A percentile compares a stretch with the other conserved stretches of the same genome.
Evolutionary conservation across 2,329 filamentous ascomycete genomes (phyloP).

Genomic region (Mycosphaerella sp.): DNA sequence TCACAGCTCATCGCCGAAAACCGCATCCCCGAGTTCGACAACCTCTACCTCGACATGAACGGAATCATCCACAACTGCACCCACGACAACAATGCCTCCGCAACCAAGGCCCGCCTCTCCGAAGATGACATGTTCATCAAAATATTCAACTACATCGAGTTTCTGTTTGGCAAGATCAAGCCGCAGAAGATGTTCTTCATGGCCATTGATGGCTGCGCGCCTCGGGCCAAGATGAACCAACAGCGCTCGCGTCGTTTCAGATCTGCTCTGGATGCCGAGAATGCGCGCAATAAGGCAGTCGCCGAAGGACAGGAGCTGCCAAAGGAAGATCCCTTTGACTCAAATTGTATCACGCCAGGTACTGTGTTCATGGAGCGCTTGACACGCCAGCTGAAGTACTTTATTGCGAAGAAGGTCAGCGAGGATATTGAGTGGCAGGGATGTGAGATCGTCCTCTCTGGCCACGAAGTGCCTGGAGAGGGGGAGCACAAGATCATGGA

Average conservation of each 20-base stretch:
- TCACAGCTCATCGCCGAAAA: conserved; percentile 98
- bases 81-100: conserved; percentile 91
- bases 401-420: conserved; percentile 97
- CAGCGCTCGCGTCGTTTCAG: conserved; percentile 92
- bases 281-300: conserved; percentile 86
- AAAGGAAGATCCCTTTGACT: conserved; percentile 93
- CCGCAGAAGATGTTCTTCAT: conserved; percentile 99
- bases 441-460: conserved; percentile 90
- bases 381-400: conserved; percentile 91
- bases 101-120: conserved; percentile 82
- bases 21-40: conserved; percentile 97
- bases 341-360: conserved; percentile 97
- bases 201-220: conserved; percentile 97
- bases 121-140: conserved; percentile 99
- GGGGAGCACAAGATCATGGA: conserved; percentile 99
- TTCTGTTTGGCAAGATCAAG: conserved; percentile 97
- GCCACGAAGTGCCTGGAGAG: conserved; percentile 95
- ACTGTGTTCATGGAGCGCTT: conserved; percentile 98
- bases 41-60: conserved; percentile 97
- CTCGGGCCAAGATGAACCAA: conserved; percentile 99
- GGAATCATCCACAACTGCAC: conserved; percentile 99
- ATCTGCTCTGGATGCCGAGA: conserved; percentile 85
- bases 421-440: conserved; percentile 97
- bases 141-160: conserved; percentile 99
- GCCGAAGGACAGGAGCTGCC: conserved; percentile 85